Base-by-base conservation (phyloP, 2,329 filamentous ascomycete genomes). In the Cercospora sp. region DNA sequence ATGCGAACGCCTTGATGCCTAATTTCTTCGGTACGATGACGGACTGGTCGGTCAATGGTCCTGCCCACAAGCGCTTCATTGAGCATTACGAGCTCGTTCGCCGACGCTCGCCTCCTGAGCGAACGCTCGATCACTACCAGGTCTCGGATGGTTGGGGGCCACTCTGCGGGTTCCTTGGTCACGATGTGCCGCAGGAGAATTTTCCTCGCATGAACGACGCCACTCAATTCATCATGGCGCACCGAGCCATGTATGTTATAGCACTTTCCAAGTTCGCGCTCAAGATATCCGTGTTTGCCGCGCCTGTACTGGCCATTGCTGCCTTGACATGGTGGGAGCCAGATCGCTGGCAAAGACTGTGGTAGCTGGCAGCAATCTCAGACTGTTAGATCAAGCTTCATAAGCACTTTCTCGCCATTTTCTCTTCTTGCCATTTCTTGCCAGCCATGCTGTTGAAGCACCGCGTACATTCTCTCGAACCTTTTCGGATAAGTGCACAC, bases 91-190 rank as follows among this genome's bases (percentile, higher is more conserved):
- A 66, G 26, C 61, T 28, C 8, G 68, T 78, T 20, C 71, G 73
- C 13, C 65, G 67, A 5, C n/a, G 61, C 2, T 67, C 75, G 12
- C 73, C 73, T 6, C 64, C 68, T 8, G 75, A 73, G 45, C 66
- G 72, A 5, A 59, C 55, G 3, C 67, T 79, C 20, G 68, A 78
- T 5, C 72, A 75, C 48, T 73, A 74, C 36, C 58, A 67, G 51
- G 57, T 73, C 16, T 55, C 71, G 6, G 68, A 73, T 60, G 74
- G 73, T 2, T 79, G 77, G 77, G 70, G 61, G 33, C 73, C 73
- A 12, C 61, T 78, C 12, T 77, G 76, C 67, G 57, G 69, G 3
- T 78, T 77, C 42, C 68, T 79, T n/a, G 70, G 64, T 0, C 64
- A 68, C 8, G 31, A 68, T 0, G 64, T 74, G 3, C 75, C 75